Percentiles rank a stretch among this genome's conserved stretches.
These are phyloP conservation scores for Amanita rubescens DNA, from an alignment of 768 basidiomycete species.

Conservation along the genomic window DNA sequence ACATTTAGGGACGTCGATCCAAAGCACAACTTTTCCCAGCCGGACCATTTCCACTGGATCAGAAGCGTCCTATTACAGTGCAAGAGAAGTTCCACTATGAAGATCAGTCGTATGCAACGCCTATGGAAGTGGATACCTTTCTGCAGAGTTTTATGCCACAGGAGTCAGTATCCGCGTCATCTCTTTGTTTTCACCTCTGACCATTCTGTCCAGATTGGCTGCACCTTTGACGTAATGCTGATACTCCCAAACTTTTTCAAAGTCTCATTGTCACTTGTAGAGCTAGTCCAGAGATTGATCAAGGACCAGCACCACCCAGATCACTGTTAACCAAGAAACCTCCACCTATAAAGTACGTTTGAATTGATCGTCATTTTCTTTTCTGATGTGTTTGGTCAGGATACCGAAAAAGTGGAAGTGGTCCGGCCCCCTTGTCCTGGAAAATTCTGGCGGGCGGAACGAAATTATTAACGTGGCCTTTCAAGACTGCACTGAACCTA, in stretches of 20 bases:
- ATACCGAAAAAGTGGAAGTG: slow-evolving; percentile 60
- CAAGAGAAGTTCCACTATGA: not conserved
- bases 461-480: slow-evolving; percentile 44
- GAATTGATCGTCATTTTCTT: not conserved
- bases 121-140: not conserved
- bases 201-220: slow-evolving; percentile 20
- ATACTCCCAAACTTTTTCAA: not conserved
- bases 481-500: slow-evolving; percentile 34
- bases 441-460: slow-evolving; percentile 25
- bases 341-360: slow-evolving; percentile 15
- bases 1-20: not conserved
- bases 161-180: slow-evolving; percentile 9
- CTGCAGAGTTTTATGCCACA: slow-evolving; percentile 8
- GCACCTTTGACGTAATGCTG: slow-evolving; percentile 25
- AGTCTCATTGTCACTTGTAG: slow-evolving; percentile 10
- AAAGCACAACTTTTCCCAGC: not conserved
- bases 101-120: not conserved
- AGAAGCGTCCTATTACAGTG: not conserved
- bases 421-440: slow-evolving; percentile 48
- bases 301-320: slow-evolving; percentile 18
- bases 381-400: slow-evolving; percentile 23
- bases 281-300: slow-evolving; percentile 15
- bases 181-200: not conserved
- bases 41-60: not conserved
- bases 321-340: slow-evolving; percentile 13